Evolutionary conservation across 2,329 filamentous ascomycete genomes (phyloP), one percentile per base, ranked within the genome.

Genomic region (Gaeumannomyces tritici): DNA sequence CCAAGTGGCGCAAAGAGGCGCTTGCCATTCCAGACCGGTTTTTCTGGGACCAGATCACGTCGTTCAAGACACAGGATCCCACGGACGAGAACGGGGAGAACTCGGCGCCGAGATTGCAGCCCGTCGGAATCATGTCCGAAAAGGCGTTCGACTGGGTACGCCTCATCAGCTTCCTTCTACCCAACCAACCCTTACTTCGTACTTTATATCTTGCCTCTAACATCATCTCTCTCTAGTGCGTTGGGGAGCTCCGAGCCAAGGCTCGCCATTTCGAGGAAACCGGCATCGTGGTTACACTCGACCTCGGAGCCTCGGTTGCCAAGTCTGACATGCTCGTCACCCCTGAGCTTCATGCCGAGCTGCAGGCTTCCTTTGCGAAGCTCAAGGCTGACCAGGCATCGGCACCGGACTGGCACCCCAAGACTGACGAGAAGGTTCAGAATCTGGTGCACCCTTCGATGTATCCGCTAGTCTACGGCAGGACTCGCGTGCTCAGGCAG

Each of bases 371-470:
- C 6, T 76, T 80, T 51, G 67, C 70, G 21, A 60, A 29, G 33
- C 73, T 88, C 2, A 76, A 82, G 63, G 69, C 75, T 24, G 74
- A 79, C 3, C 77, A 79, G 7, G 42, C 35, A 21, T 21, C 26
- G 27, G 29, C 59, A 18, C 35, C 35, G 28, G 83, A 86, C 70
- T 88, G 79, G 77, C 82, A 87, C 69, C 84, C 83, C 0, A 71
- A 76, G 5, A 82, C 79, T 0, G 70, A 83, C 60, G 70, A 77
- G 1, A 78, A 75, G 66, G 83, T 88, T 1, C 77, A 82, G 6
- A 80, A 87, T 67, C 73, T 88, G 4, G 77, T 88, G 21, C 79
- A 87, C 66, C 83, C 84, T 7, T 86, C 82, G 2, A 73, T 87
- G 62, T 87, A 80, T 64, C 83, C 83, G 0, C 70, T 87, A 0